phyloP scores from a whole-genome alignment of 768 basidiomycete genomes.

The Astraeus odoratus region DNA sequence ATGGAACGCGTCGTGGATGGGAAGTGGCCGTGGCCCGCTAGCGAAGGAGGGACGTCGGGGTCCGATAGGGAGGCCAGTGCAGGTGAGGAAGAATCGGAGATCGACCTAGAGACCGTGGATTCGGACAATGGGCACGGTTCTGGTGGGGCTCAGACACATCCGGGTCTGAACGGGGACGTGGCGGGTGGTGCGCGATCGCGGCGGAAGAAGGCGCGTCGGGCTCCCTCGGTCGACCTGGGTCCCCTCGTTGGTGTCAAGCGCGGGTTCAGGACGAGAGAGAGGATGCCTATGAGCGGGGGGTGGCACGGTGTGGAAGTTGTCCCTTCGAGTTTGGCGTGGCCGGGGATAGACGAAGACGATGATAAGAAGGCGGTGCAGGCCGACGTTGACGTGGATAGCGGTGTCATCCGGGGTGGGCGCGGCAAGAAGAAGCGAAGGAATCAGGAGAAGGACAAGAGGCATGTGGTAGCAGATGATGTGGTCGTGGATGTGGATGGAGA shows the following conservation, averaged over 20 bases:
- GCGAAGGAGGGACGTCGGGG: slow-evolving; percentile 10
- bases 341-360: neutral
- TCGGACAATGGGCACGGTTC: neutral
- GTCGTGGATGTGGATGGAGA: slow-evolving; percentile 15
- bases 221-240: slow-evolving; percentile 41
- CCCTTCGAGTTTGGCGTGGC: slow-evolving; percentile 16
- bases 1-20: slow-evolving; percentile 59
- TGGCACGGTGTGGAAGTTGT: slow-evolving; percentile 59
- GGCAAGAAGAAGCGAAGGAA: slow-evolving; percentile 14
- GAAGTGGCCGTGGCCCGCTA: slow-evolving; percentile 25
- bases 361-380: slow-evolving; percentile 9
- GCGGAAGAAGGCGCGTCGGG: neutral
- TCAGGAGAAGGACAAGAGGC: slow-evolving; percentile 22
- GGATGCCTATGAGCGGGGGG: slow-evolving; percentile 50
- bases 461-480: slow-evolving; percentile 7
- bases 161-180: neutral
- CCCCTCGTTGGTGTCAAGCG: slow-evolving; percentile 55
- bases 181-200: neutral
- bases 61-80: neutral
- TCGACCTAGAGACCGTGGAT: neutral
- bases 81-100: neutral
- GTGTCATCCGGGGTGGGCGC: neutral
- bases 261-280: slow-evolving; percentile 58
- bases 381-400: slow-evolving; percentile 6
- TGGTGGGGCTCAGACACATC: neutral